These are phyloP conservation scores for Camptophora hylomeconis DNA, from an alignment of 2,329 filamentous ascomycete genomes.

Conservation along the genomic window DNA sequence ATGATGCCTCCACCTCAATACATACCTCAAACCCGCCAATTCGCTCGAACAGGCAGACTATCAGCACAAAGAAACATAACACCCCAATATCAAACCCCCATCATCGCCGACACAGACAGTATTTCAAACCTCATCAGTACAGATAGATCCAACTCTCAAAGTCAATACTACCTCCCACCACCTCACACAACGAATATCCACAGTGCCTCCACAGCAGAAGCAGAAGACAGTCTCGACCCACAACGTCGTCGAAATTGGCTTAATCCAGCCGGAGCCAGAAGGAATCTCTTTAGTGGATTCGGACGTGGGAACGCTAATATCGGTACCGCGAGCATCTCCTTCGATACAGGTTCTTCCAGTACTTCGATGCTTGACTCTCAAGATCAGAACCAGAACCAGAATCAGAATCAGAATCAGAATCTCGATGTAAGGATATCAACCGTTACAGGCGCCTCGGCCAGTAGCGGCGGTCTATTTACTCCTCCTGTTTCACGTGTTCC, in stretches of 20 bases:
- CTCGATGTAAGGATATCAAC: too few species aligned
- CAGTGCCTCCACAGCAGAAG: constrained; percentile 8
- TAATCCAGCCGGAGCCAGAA: constrained; percentile 5
- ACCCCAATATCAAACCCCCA: not conserved
- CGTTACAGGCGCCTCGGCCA: too few species aligned
- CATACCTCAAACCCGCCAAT: not conserved
- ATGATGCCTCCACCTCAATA: not conserved
- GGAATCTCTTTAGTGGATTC: constrained; percentile 6
- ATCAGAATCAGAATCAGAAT: too few species aligned
- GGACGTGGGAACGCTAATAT: constrained; percentile 1
- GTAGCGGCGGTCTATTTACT: constrained; percentile 6
- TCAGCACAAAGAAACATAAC: not conserved
- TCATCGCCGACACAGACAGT: constrained; percentile 3
- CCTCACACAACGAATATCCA: too few species aligned
- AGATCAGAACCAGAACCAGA: too few species aligned
- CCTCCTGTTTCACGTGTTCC: too few species aligned
- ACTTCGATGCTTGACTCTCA: too few species aligned
- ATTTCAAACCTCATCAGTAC: constrained; percentile 2
- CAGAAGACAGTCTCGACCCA: constrained; percentile 21
- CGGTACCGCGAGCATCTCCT: not conserved
- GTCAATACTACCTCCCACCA: too few species aligned
- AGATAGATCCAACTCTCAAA: too few species aligned
- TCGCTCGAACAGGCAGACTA: not conserved
- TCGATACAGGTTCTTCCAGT: not conserved
- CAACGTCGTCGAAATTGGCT: constrained; percentile 4